phyloP scores from a whole-genome alignment of 1,139 yeast species.

The Taphrina confusa region DNA sequence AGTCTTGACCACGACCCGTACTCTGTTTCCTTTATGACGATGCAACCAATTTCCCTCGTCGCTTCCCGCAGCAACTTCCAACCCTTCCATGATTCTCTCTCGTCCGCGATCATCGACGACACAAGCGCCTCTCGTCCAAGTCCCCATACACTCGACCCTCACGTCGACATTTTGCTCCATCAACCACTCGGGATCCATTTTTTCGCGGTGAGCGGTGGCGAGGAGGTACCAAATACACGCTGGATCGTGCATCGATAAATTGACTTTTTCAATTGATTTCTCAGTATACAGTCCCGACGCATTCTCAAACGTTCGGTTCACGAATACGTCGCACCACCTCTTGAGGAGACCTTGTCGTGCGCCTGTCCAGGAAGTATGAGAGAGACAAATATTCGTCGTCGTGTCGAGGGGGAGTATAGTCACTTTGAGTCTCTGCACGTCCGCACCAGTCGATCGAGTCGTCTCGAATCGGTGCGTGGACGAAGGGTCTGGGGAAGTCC shows the following conservation, averaged over 20 bases:
- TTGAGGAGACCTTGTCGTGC: slow-evolving; percentile 43
- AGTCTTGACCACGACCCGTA: slow-evolving; percentile 43
- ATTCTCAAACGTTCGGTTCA: slow-evolving; percentile 45
- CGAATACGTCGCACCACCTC: slow-evolving; percentile 48
- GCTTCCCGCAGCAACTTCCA: slow-evolving; percentile 37
- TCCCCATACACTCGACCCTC: slow-evolving; percentile 50
- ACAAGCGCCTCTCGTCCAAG: slow-evolving; percentile 48
- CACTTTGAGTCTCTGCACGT: slow-evolving; percentile 39
- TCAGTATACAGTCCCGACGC: slow-evolving; percentile 41
- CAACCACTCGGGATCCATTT: slow-evolving; percentile 46
- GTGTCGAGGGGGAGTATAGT: slow-evolving; percentile 49
- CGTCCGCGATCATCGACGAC: slow-evolving; percentile 48
- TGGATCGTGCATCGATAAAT: slow-evolving; percentile 49
- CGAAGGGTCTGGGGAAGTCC: slow-evolving; percentile 45
- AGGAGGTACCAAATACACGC: slow-evolving; percentile 40
- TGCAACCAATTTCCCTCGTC: slow-evolving; percentile 44
- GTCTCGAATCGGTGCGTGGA: slow-evolving; percentile 45
- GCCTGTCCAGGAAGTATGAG: slow-evolving; percentile 40
- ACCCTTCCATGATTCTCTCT: slow-evolving; percentile 29
- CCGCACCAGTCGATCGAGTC: slow-evolving; percentile 34
- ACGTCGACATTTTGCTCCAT: slow-evolving; percentile 45
- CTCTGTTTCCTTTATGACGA: slow-evolving; percentile 43
- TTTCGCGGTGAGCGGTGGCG: slow-evolving; percentile 44
- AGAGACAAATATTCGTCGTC: slow-evolving; percentile 46
- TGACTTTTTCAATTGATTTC: slow-evolving; percentile 36